These are phyloP conservation scores for Gossypium trilobum DNA, from an alignment of 441 rosid species.

Conservation along the genomic window DNA sequence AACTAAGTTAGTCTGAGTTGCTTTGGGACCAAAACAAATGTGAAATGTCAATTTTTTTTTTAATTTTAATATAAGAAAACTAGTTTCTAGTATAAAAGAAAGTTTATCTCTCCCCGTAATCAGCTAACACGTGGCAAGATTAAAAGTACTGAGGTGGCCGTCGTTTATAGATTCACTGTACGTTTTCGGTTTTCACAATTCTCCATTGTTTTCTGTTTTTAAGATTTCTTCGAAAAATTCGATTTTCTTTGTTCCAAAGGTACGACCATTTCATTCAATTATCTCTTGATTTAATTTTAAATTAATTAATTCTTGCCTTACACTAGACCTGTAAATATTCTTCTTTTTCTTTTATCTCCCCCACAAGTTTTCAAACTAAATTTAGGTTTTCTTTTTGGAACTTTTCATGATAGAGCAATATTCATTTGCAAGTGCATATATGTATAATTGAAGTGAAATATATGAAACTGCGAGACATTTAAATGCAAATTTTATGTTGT, in stretches of 20 bases:
- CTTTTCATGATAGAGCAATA: background rate
- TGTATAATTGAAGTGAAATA: background rate
- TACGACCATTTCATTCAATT: background rate
- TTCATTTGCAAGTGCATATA: background rate
- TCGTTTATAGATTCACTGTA: background rate
- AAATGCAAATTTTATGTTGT: background rate
- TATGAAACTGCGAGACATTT: background rate
- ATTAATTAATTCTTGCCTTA: background rate
- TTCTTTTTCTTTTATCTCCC: background rate
- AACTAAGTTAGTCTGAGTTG: too few species aligned
- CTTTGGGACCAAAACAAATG: too few species aligned
- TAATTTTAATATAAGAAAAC: too few species aligned
- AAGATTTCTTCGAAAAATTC: background rate
- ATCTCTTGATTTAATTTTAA: background rate
- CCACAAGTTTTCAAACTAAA: background rate
- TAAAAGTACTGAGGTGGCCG: background rate
- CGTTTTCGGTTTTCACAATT: background rate
- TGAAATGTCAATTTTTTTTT: too few species aligned
- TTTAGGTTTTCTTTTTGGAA: background rate
- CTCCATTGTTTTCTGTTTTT: background rate
- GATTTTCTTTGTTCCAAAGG: background rate
- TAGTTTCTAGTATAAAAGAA: too few species aligned
- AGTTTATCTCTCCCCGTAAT: background rate
- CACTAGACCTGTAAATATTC: background rate
- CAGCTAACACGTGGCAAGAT: background rate